Evolutionary conservation across 768 basidiomycete species (phyloP), one percentile per base, ranked within the genome.

Genomic region (Lentinus tigrinus): DNA sequence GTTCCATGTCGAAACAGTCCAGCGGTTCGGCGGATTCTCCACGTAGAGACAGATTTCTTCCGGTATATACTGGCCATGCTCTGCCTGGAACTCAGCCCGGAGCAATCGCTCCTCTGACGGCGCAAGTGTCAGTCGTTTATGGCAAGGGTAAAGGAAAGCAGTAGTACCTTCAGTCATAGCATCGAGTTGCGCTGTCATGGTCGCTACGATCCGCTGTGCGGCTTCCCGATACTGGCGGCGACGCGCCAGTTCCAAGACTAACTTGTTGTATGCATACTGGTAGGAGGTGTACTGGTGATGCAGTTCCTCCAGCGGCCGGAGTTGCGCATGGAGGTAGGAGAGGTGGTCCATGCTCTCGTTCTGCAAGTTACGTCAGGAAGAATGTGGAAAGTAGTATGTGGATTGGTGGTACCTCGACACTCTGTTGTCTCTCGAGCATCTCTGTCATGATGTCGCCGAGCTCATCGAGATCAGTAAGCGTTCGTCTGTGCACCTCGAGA

Each of bases 11-110:
- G 81, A 67, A 13, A 91, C 78, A 58, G 87, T 82, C 85, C 87
- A 91, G 52, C 77, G 78, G 37, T 89, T 91, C 10, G 91, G 91
- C 10, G 81, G 71, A 68, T 92, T 89, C 62, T 81, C 83, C 52
- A 93, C 84, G 58, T 82, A 89, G 16, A 92, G 73, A 67, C 92
- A 93, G 38, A 94, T 78, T 63, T 94, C 92, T 61, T 86, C 81
- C 0, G 91, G 91, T 2, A 94, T 78, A 68, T 88, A 82, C 13
- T 78, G 78, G 0, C 90, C 91, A 49, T 93, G 85, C 46, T 87
- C 85, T 3, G 77, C 76, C 60, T 91, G 90, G 70, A 94, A 94
- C 34, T 78, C 79, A 47, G 80, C 78, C 37, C 92, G 81, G 13
- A 81, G 70, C 56, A 77, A 75, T 21, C 78, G 78, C 69, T 94